Evolutionary conservation across 352 stramenopile species (phyloP), one percentile per base, ranked within the genome.

Genomic region (Salisapilia sapeloensis): DNA sequence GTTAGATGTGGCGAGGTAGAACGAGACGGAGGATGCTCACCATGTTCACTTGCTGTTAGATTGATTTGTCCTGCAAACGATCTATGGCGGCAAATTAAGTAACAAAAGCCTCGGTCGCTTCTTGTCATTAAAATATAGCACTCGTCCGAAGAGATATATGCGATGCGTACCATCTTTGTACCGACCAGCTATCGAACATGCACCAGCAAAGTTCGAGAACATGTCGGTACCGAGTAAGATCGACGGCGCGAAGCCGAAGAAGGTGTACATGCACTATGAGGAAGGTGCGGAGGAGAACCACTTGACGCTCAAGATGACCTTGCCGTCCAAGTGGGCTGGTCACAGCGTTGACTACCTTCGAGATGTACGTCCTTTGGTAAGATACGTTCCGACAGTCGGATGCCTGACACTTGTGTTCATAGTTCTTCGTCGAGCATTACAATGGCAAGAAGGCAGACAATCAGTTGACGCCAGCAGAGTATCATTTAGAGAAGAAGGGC

Each of bases 381-480:
- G 14, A 7, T 4, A 7, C 3, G 24, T 22, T 38, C 28, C 22
- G 27, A 15, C 13, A 24, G 12, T 21, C 28, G 17, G 28, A 16
- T 35, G 33, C 25, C 28, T 29, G 19, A 18, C 41, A 16, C 20
- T 27, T 19, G 17, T 9, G 10, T 11, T 10, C 20, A n/a, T 16
- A 90, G 71, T 90, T 92, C 49, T 92, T 92, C 35, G 70, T 89
- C 26, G 75, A 91, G 50, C 64, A 85, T 40, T 92, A 92, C 53
- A 92, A 92, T 48, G 81, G 67, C 28, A 90, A 90, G 51, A 83
- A 86, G 42, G 59, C 74, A 6, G 58, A 84, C 2, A 63, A 84
- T 24, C 41, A 40, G 34, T 45, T 90, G 23, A 53, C 78, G 10
- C 53, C 44, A 4, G 45, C 33, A 1, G 40, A 55, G 27, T 61